Conservation (phyloP, 2,329 filamentous ascomycete genomes). For the Hymenoscyphus repandus region DNA sequence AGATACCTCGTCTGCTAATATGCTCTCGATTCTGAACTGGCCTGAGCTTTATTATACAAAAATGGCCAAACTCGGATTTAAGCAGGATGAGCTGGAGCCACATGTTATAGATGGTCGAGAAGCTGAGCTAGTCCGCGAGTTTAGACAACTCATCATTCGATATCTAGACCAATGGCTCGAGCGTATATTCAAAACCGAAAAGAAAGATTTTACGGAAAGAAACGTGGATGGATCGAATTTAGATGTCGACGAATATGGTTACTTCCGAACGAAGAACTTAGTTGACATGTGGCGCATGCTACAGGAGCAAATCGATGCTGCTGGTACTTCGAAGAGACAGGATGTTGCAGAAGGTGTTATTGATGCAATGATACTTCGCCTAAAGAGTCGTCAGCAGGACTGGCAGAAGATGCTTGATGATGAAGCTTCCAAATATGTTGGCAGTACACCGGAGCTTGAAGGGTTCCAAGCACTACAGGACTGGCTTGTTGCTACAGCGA, state of each 20-base stretch:
- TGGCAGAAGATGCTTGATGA: constrained; percentile 88
- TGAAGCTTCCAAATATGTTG: constrained; percentile 71
- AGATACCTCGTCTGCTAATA: constrained; percentile 77
- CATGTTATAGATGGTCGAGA: constrained; percentile 90
- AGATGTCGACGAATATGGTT: constrained; percentile 82
- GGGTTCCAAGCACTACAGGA: constrained; percentile 80
- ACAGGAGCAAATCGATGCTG: constrained; percentile 82
- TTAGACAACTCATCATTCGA: constrained; percentile 90
- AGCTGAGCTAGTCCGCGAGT: constrained; percentile 85
- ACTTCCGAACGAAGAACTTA: constrained; percentile 85
- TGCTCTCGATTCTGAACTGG: constrained; percentile 90
- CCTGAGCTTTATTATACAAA: constrained; percentile 94
- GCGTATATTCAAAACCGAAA: constrained; percentile 79
- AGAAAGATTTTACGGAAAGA: constrained; percentile 73
- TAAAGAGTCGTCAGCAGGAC: constrained; percentile 74
- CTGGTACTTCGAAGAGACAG: constrained; percentile 74
- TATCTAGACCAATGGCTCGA: constrained; percentile 98
- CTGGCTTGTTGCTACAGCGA: constrained; percentile 94
- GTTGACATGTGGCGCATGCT: constrained; percentile 98
- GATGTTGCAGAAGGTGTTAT: constrained; percentile 94
- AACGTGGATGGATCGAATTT: constrained; percentile 69
- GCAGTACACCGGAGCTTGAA: constrained; percentile 49
- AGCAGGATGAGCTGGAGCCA: constrained; percentile 69
- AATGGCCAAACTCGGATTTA: constrained; percentile 84
- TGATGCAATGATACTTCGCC: constrained; percentile 87